These are phyloP conservation scores for Aspergillus candidus DNA, from an alignment of 2,329 filamentous ascomycete species.

Conservation along the genomic window DNA sequence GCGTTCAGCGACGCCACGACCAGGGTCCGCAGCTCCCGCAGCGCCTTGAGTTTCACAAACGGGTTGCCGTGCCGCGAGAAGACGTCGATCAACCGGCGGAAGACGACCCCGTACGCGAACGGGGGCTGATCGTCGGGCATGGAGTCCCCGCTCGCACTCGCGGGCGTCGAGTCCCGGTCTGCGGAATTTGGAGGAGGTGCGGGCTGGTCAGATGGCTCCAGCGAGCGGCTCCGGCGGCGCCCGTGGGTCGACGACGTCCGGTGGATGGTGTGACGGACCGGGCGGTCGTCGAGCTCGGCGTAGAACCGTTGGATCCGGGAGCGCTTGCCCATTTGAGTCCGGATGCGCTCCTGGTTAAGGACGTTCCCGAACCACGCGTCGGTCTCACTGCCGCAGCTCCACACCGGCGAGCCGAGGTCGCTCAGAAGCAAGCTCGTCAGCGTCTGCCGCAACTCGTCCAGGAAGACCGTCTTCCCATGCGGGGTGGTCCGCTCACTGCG, in stretches of 20 bases:
- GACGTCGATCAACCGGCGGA: slow-evolving; percentile 70
- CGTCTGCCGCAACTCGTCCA: slow-evolving; percentile 69
- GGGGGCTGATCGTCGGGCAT: slow-evolving; percentile 27
- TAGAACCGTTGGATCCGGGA: slow-evolving; percentile 35
- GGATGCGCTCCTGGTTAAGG: slow-evolving; percentile 45
- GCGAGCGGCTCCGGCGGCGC: slow-evolving; percentile 31
- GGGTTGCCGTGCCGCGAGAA: slow-evolving; percentile 89
- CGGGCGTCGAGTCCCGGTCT: background rate
- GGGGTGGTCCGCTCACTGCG: slow-evolving; percentile 29
- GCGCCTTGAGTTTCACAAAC: slow-evolving; percentile 72
- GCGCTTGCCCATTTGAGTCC: slow-evolving; percentile 35
- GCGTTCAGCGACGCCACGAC: slow-evolving; percentile 68
- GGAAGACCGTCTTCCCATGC: slow-evolving; percentile 72
- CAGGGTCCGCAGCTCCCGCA: slow-evolving; percentile 77
- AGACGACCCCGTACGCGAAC: slow-evolving; percentile 77
- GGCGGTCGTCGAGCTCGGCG: slow-evolving; percentile 30
- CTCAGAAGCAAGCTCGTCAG: slow-evolving; percentile 80
- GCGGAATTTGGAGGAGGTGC: background rate
- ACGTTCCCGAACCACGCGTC: slow-evolving; percentile 70
- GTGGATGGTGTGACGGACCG: slow-evolving; percentile 19
- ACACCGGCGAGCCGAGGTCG: slow-evolving; percentile 79
- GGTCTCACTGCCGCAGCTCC: slow-evolving; percentile 85
- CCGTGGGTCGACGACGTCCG: slow-evolving; percentile 12
- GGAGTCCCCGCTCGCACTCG: background rate
- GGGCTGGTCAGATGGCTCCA: slow-evolving; percentile 19